A percentile compares a stretch with the other conserved stretches of the same genome.
Evolutionary conservation across 768 basidiomycete species (phyloP).

Genomic region (Serendipita sp.): DNA sequence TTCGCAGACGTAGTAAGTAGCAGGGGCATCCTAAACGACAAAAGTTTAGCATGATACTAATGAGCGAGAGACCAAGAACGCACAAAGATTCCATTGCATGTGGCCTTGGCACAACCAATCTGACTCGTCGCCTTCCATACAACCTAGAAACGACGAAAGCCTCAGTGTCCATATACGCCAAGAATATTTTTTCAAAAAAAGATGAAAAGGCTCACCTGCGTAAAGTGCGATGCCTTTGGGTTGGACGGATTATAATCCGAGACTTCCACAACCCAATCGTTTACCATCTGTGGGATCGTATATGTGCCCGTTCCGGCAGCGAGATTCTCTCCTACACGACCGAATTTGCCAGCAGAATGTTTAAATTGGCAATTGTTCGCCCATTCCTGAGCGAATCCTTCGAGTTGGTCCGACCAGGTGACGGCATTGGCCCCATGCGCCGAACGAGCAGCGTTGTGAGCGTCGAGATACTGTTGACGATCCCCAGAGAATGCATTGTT

Average conservation of each 20-base stretch:
- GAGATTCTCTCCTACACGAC: constrained; percentile 54
- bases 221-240: constrained; percentile 50
- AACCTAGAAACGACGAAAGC: constrained; percentile 16
- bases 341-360: constrained; percentile 53
- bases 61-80: constrained; percentile 23
- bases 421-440: constrained; percentile 47
- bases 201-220: constrained; percentile 23
- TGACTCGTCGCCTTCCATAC: constrained; percentile 56
- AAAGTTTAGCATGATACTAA: neutral
- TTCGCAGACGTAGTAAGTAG: constrained; percentile 53
- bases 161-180: too few species aligned
- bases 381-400: constrained; percentile 51
- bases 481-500: constrained; percentile 26
- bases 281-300: constrained; percentile 33
- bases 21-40: constrained; percentile 14
- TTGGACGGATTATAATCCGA: constrained; percentile 40
- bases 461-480: constrained; percentile 34
- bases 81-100: constrained; percentile 44
- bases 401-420: constrained; percentile 46
- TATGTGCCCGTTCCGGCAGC: constrained; percentile 54
- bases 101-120: constrained; percentile 44
- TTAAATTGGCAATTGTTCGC: constrained; percentile 49
- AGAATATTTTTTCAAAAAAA: too few species aligned
- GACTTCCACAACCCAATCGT: constrained; percentile 52
- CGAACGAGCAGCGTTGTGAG: constrained; percentile 47